Evolutionary conservation across 441 rosid species (phyloP).

Genomic region (Adansonia gregorii): DNA sequence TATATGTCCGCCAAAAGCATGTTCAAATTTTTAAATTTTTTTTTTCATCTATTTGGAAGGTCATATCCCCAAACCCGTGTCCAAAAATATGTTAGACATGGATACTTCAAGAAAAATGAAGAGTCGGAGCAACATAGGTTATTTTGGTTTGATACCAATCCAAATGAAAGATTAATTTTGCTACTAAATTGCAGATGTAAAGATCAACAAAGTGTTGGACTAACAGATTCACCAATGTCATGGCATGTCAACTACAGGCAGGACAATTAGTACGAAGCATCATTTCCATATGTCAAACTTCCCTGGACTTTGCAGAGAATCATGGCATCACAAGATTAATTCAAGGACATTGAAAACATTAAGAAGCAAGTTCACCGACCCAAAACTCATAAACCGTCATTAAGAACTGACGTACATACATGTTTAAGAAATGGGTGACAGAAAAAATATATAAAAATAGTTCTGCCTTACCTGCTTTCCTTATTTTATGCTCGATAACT

Average conservation of each 20-base stretch:
- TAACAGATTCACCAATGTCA: background rate
- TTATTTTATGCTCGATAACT: slow-evolving; percentile 49
- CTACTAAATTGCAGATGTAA: background rate
- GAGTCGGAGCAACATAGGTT: too few relatives aligned
- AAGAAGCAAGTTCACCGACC: background rate
- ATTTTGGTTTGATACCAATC: too few relatives aligned
- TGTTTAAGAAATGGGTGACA: background rate
- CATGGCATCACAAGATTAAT: background rate
- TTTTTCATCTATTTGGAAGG: too few relatives aligned
- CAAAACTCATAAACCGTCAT: background rate
- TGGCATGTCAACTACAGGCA: background rate
- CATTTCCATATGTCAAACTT: background rate
- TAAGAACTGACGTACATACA: background rate
- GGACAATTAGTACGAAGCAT: background rate
- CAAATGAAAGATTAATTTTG: background rate
- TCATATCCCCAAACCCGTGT: too few relatives aligned
- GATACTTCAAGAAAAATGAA: too few relatives aligned
- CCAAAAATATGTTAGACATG: too few relatives aligned
- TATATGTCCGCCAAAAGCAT: too few relatives aligned
- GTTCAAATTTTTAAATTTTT: too few relatives aligned
- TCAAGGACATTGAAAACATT: background rate
- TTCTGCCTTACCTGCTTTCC: slow-evolving; percentile 60
- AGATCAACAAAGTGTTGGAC: background rate
- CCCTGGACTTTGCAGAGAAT: too few relatives aligned
- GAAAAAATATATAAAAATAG: too few relatives aligned